These are phyloP conservation scores for Neurospora sp. DNA, from an alignment of 2,329 filamentous ascomycete genomes.

Conservation along the genomic window DNA sequence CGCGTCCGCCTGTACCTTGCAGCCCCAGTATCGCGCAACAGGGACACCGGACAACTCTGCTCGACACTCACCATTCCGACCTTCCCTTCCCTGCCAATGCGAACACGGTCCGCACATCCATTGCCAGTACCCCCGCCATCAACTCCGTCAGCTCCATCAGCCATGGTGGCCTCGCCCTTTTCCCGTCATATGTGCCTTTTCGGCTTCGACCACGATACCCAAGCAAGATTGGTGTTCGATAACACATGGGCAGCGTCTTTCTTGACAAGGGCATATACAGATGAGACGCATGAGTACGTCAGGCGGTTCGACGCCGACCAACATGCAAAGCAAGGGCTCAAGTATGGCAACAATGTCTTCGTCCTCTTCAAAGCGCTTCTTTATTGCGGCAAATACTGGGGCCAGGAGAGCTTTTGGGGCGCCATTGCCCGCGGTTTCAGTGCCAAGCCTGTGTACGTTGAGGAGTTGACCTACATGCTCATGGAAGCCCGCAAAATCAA, in stretches of 20 bases:
- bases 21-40: neutral
- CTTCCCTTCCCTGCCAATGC: neutral
- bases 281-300: slow-evolving; percentile 6
- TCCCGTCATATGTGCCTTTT: slow-evolving; percentile 2
- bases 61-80: neutral
- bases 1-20: neutral
- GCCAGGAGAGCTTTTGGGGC: slow-evolving; percentile 8
- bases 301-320: slow-evolving; percentile 4
- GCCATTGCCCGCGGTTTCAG: slow-evolving; percentile 12
- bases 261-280: slow-evolving; percentile 11
- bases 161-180: neutral
- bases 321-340: slow-evolving; percentile 11
- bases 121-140: neutral
- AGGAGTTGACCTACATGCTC: slow-evolving; percentile 7
- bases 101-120: neutral
- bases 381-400: slow-evolving; percentile 5
- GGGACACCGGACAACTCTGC: neutral
- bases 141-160: neutral
- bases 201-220: slow-evolving; percentile 12
- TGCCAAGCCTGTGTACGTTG: slow-evolving; percentile 4
- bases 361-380: slow-evolving; percentile 14
- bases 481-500: slow-evolving; percentile 10
- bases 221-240: slow-evolving; percentile 9
- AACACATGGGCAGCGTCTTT: slow-evolving; percentile 12
- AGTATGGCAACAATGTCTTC: slow-evolving; percentile 16